A percentile compares a stretch with the other conserved stretches of the same genome.
These are phyloP conservation scores for Hyaloscypha finlandica DNA, from an alignment of 495 filamentous ascomycete genomes.

Conservation along the genomic window DNA sequence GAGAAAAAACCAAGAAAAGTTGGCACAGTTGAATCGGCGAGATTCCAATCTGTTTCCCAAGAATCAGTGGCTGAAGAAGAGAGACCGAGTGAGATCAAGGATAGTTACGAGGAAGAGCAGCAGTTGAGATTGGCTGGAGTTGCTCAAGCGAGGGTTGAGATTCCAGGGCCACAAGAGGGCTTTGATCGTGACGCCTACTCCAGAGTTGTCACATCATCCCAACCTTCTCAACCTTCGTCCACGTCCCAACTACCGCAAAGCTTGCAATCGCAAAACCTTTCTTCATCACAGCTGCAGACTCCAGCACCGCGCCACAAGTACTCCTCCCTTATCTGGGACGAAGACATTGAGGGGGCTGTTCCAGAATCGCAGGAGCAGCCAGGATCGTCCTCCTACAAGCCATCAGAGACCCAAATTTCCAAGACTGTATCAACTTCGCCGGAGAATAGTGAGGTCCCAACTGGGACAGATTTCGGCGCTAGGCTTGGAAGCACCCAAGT, in stretches of 20 bases:
- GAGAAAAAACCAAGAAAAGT: constrained; percentile 14
- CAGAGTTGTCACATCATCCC: constrained; percentile 14
- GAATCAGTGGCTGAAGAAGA: constrained; percentile 1
- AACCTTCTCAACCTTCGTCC: constrained; percentile 18
- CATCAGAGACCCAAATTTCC: constrained; percentile 5
- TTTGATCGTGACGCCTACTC: constrained; percentile 28
- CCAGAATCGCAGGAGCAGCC: constrained; percentile 25
- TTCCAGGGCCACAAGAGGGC: constrained; percentile 8
- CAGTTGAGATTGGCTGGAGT: not conserved
- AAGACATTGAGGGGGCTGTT: constrained; percentile 17
- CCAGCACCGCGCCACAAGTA: not conserved
- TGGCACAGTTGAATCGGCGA: constrained; percentile 18
- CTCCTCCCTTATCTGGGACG: constrained; percentile 20
- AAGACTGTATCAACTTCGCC: not conserved
- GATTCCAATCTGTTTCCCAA: constrained; percentile 21
- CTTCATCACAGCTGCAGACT: not conserved
- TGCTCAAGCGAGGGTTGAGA: constrained; percentile 17
- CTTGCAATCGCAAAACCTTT: not conserved
- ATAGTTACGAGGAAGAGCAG: constrained; percentile 33
- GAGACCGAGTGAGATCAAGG: constrained; percentile 21
- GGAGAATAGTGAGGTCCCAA: not conserved
- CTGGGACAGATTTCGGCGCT: not conserved
- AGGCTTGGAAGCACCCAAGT: not conserved
- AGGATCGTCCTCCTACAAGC: constrained; percentile 6
- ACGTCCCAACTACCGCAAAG: not conserved